Base-by-base conservation (phyloP, 164 flowering plant species). In the Vitis amurensis region DNA sequence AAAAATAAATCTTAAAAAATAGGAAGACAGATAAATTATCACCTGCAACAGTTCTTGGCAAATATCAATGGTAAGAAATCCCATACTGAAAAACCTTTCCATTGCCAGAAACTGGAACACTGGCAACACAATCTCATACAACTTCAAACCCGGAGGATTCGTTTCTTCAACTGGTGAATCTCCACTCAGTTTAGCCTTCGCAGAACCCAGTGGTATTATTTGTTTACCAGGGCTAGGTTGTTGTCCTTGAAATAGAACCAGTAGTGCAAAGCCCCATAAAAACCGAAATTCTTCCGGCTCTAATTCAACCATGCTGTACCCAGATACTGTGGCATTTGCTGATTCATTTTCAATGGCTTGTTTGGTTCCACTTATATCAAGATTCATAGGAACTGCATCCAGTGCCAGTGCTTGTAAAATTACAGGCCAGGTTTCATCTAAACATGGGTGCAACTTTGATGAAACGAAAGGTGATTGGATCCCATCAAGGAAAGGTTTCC, bases 371-470 rank as follows among this genome's bases (percentile, higher is more conserved):
- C 76, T 75, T 51, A 50, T 59, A 68, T 71, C 77, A 71, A 44
- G 47, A 64, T 71, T 68, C 19, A 55, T 72, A 61, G 99, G 99
- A 77, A 86, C 84, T 47, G 97, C 93, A 85, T 95, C 99, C 63
- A 90, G 73, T 37, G 86, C 81, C 77, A 89, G 70, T 55, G 99
- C 99, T 82, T 91, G 97, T 77, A 95, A 73, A 77, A 95, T 84
- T 44, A 91, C 87, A n/a, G 98, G 97, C 98, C 98, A 95, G 50
- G 91, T 82, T 79, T 93, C 97, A 78, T 93, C 91, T 23, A 95
- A 82, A 74, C 88, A 91, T 50, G 86, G 81, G 70, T 67, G 84
- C 77, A 95, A 75, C 81, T 85, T 85, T 58, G 83, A 81, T 53
- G 85, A 86, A 78, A 89, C 94, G 50, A 86, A 67, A 49, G 90